Evolutionary conservation across 140 eudicot species (phyloP), one percentile per base, ranked within the genome.

Genomic region (Bidens hawaiensis): DNA sequence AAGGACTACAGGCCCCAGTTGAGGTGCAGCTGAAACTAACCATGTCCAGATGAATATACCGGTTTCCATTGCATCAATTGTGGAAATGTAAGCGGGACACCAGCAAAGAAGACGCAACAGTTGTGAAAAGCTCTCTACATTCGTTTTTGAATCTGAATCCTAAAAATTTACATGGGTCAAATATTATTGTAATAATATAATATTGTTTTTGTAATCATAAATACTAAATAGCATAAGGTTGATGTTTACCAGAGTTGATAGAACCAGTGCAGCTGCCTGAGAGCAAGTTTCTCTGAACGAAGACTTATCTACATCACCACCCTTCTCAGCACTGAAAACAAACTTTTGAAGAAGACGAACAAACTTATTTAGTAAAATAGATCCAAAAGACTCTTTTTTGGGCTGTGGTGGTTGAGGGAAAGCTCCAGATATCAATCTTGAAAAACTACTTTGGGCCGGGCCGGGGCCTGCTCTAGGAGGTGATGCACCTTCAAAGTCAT

Each of bases 1-100:
- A 78, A 94, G 95, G 62, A 94, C 94, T 15, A 88, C 81, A 45
- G 97, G 70, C 14, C 99, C 89, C 74, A 88, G 72, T 63, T 85
- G 87, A 76, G 99, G 99, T 60, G 99, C 95, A 70, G 99, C 97
- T 41, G 99, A 88, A 75, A 94, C 97, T 56, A 94, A 74, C 99
- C 99, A 94, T 43, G 99, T 94, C 99, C 99, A 94, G 52, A 94
- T 71, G 74, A 81, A 94, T 71, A 94, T 86, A 28, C 97, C 99
- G 53, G 99, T 94, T 66, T 94, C 99, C 94, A 94, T 87, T 4
- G 99, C 97, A 64, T 94, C 94, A 52, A 79, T 73, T 54, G 97
- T 94, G 45, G 87, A 78, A 45, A 94, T 94, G 69, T 94, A 88
- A 68, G 99, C 99, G 48, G 97, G 99, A 69, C 97, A 88, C 99